phyloP scores from a whole-genome alignment of 75 land plant genomes.

The Pinus albicaulis region DNA sequence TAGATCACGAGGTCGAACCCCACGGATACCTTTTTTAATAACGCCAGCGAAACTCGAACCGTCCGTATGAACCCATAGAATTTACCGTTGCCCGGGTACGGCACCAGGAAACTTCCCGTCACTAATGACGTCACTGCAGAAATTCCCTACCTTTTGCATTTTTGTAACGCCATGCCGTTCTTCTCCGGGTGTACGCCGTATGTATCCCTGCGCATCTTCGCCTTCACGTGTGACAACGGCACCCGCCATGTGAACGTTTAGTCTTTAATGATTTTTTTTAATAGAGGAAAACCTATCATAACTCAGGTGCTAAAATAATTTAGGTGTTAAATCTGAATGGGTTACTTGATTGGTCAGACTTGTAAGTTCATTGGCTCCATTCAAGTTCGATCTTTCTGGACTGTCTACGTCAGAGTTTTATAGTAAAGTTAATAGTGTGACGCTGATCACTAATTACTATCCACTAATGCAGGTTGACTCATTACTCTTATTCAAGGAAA shows the following conservation, averaged over 20 bases:
- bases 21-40: not conserved
- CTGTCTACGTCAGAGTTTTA: too few relatives aligned
- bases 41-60: too few relatives aligned
- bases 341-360: too few relatives aligned
- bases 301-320: too few relatives aligned
- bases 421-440: too few relatives aligned
- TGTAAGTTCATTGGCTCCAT: too few relatives aligned
- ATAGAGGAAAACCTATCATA: too few relatives aligned
- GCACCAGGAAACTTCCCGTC: not conserved
- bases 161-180: not conserved
- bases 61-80: not conserved
- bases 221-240: not conserved
- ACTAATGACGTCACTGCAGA: conserved; percentile 5
- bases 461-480: too few relatives aligned
- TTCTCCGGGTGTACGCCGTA: not conserved
- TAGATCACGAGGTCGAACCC: conserved; percentile 10
- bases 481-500: too few relatives aligned
- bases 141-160: conserved; percentile 1
- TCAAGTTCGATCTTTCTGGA: too few relatives aligned
- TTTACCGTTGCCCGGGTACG: conserved; percentile 2
- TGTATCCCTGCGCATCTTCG: not conserved
- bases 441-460: too few relatives aligned
- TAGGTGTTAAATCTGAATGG: too few relatives aligned
- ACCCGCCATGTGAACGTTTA: not conserved
- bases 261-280: not conserved